These are phyloP conservation scores for Cladosporium halotolerans DNA, from an alignment of 2,329 filamentous ascomycete species.

Conservation along the genomic window DNA sequence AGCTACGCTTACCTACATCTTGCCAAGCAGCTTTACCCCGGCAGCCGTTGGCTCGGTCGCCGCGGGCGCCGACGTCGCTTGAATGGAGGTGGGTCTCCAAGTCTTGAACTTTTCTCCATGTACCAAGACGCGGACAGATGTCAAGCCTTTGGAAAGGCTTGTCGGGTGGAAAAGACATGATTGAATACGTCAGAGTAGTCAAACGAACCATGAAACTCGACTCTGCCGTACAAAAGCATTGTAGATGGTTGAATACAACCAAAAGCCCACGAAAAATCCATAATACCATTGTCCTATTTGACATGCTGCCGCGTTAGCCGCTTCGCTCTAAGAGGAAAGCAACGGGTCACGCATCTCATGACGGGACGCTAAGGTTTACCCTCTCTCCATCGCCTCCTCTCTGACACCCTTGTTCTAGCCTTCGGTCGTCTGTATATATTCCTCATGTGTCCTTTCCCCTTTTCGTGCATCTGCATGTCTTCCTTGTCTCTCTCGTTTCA, in stretches of 20 bases:
- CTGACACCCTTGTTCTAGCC: neutral
- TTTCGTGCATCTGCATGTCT: neutral
- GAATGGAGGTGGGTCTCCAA: slow-evolving; percentile 3
- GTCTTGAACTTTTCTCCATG: slow-evolving; percentile 5
- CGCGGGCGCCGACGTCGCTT: slow-evolving; percentile 6
- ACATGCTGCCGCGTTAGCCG: slow-evolving; percentile 7
- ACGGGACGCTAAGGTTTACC: slow-evolving; percentile 5
- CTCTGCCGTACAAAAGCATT: neutral
- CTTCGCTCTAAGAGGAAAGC: slow-evolving; percentile 5
- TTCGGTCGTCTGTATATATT: slow-evolving; percentile 2
- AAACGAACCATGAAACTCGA: neutral
- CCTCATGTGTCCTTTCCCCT: neutral
- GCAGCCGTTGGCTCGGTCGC: neutral
- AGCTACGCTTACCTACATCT: slow-evolving; percentile 1
- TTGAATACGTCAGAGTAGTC: neutral
- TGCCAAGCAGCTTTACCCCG: slow-evolving; percentile 1
- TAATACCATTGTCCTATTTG: neutral
- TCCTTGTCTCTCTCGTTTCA: neutral
- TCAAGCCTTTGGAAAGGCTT: slow-evolving; percentile 5
- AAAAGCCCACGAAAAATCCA: no score
- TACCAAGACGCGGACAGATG: slow-evolving; percentile 6
- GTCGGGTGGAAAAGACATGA: neutral
- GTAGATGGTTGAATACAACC: neutral
- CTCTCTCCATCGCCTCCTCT: slow-evolving; percentile 4
- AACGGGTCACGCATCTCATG: slow-evolving; percentile 4